Evolutionary conservation across 345 rosid genomes (phyloP), one percentile per base, ranked within the genome.

Genomic region (Capsella bursapastoris): DNA sequence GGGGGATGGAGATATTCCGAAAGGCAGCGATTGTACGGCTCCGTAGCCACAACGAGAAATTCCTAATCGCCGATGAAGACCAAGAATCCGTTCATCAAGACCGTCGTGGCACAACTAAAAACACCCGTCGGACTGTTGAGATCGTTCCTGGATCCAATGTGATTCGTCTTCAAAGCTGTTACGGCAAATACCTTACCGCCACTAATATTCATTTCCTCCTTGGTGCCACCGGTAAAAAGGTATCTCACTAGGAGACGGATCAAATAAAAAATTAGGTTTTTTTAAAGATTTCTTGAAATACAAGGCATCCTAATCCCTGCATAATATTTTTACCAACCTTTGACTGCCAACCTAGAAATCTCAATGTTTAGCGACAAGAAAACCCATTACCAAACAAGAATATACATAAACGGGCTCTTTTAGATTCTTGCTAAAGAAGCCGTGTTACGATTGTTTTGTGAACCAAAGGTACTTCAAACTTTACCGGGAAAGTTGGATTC

Each of bases 101-200:
- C 28, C 86, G 93, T 7, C 86, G 92, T 3, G 98, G 97, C 2
- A 25, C 74, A 0, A 0, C 63, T 27, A 65, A 53, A 78, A 87
- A 83, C 40, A 86, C 93, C 1, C 74, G 59, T 80, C 88, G 95
- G 97, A 78, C 80, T 1, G 91, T 91, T 25, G 92, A 91, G 63
- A 4, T 88, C 1, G 72, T 85, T 5, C 76, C 77, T 11, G 71
- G 65, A 0, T 37, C 75, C 6, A 66, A 65, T 2, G 71, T 64
- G 2, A 31, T 91, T 0, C 89, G 91, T 12, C 82, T 93, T 18
- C 83, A 87, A 66, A 84, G 96, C 35, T 83, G 88, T 68, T 88
- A 81, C 1, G 90, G 89, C 0, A 88, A 87, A 68, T 93, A 93
- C 79, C 79, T 93, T 5, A 85, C 96, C 11, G 97, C 98, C 18